phyloP scores from a whole-genome alignment of 2,329 filamentous ascomycete genomes.

The Emmonsia crescens region DNA sequence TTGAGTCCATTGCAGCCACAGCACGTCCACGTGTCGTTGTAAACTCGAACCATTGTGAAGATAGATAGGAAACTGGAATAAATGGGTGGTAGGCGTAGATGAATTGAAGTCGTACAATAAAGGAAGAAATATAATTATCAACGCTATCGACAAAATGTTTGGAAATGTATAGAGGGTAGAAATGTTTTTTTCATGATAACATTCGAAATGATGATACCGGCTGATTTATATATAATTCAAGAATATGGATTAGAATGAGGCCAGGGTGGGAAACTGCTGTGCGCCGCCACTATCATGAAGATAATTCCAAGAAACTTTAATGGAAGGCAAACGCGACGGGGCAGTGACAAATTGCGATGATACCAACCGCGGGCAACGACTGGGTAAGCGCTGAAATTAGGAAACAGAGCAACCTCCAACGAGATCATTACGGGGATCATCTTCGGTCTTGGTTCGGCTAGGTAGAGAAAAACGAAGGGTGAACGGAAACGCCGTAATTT shows the following conservation, averaged over 20 bases:
- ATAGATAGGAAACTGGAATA: neutral
- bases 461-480: neutral
- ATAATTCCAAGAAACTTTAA: neutral
- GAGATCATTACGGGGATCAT: neutral
- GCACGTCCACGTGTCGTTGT: constrained; percentile 18
- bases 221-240: neutral
- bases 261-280: neutral
- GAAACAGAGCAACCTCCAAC: neutral
- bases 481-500: neutral
- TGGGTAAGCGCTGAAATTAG: neutral
- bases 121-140: neutral
- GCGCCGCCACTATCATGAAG: neutral
- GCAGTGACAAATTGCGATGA: neutral
- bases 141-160: neutral
- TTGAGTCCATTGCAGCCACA: constrained; percentile 13
- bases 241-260: neutral
- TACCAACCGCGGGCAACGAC: neutral
- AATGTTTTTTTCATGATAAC: neutral
- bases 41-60: neutral
- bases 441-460: neutral
- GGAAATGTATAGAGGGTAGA: neutral
- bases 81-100: neutral
- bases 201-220: neutral
- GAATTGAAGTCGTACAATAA: neutral
- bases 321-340: neutral